phyloP scores from a whole-genome alignment of 768 basidiomycete genomes.

The Amanita rimosa region DNA sequence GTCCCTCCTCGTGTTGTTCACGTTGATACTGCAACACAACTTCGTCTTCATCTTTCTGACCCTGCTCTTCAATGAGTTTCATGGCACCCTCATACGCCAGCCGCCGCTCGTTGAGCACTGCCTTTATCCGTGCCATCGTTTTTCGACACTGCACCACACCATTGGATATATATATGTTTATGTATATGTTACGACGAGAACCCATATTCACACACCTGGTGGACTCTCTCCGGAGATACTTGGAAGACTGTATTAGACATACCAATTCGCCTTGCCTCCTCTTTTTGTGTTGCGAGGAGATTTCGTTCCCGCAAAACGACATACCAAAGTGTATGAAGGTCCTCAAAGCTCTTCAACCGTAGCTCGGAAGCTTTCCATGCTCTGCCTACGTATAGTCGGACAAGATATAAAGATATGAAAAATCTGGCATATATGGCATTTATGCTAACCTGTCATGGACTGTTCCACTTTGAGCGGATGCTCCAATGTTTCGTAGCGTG shows the following conservation, averaged over 20 bases:
- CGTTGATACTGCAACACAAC: slow-evolving; percentile 18
- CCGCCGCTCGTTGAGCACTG: slow-evolving; percentile 82
- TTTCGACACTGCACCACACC: slow-evolving; percentile 58
- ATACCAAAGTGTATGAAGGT: slow-evolving; percentile 95
- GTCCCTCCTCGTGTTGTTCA: slow-evolving; percentile 14
- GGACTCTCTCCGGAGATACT: slow-evolving; percentile 25
- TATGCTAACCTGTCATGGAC: not conserved
- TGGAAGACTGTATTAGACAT: slow-evolving; percentile 20
- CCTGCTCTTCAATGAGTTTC: slow-evolving; percentile 25
- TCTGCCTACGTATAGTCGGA: slow-evolving; percentile 45
- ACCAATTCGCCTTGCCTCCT: slow-evolving; percentile 61
- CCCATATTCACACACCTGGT: slow-evolving; percentile 26
- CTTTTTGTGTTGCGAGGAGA: slow-evolving; percentile 77
- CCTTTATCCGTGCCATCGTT: slow-evolving; percentile 95
- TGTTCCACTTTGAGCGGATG: slow-evolving; percentile 12
- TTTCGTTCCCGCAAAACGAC: slow-evolving; percentile 83
- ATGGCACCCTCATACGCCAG: slow-evolving; percentile 70
- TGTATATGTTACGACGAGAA: not conserved
- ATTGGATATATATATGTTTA: too few relatives aligned
- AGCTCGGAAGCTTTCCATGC: slow-evolving; percentile 83
- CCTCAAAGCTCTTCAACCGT: slow-evolving; percentile 82
- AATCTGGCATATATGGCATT: not conserved
- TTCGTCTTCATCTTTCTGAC: slow-evolving; percentile 17
- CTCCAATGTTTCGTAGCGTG: slow-evolving; percentile 40
- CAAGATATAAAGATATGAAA: not conserved